A percentile compares a stretch with the other conserved stretches of the same genome.
These are phyloP conservation scores for Alternaria tenuissima DNA, from an alignment of 2,329 filamentous ascomycete genomes.

Conservation along the genomic window DNA sequence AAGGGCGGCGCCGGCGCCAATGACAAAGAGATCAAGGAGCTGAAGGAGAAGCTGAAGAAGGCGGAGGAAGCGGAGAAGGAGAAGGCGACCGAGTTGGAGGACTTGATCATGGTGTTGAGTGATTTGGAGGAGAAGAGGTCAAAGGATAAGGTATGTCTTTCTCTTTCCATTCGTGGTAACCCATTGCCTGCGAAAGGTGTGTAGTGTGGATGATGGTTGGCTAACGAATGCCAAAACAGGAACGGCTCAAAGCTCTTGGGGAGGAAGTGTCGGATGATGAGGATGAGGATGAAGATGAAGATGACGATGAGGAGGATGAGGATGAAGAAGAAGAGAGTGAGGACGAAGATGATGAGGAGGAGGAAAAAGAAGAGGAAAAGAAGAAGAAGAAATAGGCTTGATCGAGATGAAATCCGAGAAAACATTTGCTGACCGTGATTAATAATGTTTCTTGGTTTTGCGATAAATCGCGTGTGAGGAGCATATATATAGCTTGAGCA, in stretches of 20 bases:
- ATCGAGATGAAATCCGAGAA: too few relatives aligned
- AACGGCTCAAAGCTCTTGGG: constrained; percentile 57
- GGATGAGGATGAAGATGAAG: constrained; percentile 46
- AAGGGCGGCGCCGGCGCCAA: too few relatives aligned
- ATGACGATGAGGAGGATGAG: constrained; percentile 8
- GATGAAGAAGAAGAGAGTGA: too few relatives aligned
- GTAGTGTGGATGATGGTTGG: too few relatives aligned
- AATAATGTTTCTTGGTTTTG: too few relatives aligned
- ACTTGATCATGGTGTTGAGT: constrained; percentile 58
- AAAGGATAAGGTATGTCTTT: constrained; percentile 47
- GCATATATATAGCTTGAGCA: too few relatives aligned
- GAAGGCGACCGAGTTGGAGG: constrained; percentile 58
- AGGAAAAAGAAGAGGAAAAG: not conserved
- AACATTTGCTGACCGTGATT: too few relatives aligned
- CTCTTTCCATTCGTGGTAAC: too few relatives aligned
- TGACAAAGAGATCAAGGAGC: constrained; percentile 53
- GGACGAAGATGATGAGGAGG: not conserved
- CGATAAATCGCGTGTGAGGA: too few relatives aligned
- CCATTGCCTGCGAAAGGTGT: not conserved
- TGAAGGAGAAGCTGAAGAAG: constrained; percentile 56
- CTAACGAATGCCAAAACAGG: constrained; percentile 35
- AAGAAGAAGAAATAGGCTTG: not conserved
- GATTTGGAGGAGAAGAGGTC: constrained; percentile 58
- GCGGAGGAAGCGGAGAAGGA: constrained; percentile 48
- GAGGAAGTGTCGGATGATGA: constrained; percentile 55